phyloP scores from a whole-genome alignment of 306 rosid genomes.

The Dryas alaskensis region DNA sequence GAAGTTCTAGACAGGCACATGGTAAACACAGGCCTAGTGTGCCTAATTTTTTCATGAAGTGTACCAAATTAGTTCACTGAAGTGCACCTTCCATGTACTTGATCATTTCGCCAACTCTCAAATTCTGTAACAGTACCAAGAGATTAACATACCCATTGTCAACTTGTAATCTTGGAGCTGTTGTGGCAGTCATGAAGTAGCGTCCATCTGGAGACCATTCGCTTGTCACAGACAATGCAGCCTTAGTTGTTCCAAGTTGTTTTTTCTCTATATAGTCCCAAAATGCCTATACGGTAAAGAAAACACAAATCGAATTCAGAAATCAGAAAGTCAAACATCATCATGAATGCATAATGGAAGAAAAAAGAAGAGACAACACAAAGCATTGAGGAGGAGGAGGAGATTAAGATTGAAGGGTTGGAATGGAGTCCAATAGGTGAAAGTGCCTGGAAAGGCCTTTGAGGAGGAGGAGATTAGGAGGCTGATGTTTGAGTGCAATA shows the following conservation, averaged over 20 bases:
- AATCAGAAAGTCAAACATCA: neutral
- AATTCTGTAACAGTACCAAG: neutral
- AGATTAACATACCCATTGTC: constrained; percentile 74
- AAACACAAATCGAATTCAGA: constrained; percentile 19
- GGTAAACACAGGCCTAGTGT: constrained; percentile 7
- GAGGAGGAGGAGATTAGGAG: neutral
- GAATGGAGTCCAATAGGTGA: neutral
- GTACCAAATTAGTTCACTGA: neutral
- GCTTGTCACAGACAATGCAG: constrained; percentile 90
- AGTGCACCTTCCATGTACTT: constrained; percentile 36
- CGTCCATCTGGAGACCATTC: constrained; percentile 97
- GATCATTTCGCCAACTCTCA: neutral
- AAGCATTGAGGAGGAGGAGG: no score
- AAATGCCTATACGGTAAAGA: constrained; percentile 58
- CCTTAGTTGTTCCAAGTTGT: constrained; percentile 67
- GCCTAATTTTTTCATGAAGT: neutral
- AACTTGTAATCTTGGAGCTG: constrained; percentile 96
- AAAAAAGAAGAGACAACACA: no score
- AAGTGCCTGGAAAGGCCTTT: neutral
- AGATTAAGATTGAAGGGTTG: neutral
- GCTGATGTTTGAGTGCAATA: neutral
- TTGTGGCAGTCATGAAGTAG: constrained; percentile 96
- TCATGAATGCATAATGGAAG: no score
- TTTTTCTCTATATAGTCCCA: constrained; percentile 79
- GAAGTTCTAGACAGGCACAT: neutral